phyloP scores from a whole-genome alignment of 1,284 basidiomycete species.

The Stereum hirsutum region DNA sequence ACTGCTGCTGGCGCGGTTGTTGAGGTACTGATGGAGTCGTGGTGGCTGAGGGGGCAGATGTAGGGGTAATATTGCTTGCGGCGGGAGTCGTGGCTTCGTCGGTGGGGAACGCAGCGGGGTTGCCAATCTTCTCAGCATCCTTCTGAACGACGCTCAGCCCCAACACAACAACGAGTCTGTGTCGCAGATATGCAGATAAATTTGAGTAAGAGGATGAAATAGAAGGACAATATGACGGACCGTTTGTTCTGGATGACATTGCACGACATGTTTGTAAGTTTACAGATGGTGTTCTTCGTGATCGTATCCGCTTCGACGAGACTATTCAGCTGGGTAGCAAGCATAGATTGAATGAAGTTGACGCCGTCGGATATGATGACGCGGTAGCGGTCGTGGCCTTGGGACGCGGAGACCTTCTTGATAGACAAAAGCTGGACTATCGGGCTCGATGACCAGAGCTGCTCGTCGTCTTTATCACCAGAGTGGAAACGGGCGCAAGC shows the following conservation, averaged over 20 bases:
- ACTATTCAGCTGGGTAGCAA: conserved; percentile 85
- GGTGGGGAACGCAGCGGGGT: conserved; percentile 36
- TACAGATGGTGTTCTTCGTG: conserved; percentile 65
- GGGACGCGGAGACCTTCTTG: conserved; percentile 56
- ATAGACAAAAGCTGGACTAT: conserved; percentile 77
- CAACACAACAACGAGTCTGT: conserved; percentile 82
- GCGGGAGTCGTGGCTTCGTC: conserved; percentile 11
- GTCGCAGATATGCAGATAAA: not conserved
- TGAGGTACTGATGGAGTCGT: conserved; percentile 14
- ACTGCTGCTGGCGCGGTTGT: conserved; percentile 12
- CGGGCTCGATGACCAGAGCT: conserved; percentile 47
- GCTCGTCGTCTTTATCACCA: conserved; percentile 37
- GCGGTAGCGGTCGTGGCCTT: conserved; percentile 52
- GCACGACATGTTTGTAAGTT: conserved; percentile 72
- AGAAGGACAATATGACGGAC: conserved; percentile 35
- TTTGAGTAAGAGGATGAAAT: conserved; percentile 7
- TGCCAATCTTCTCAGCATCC: conserved; percentile 66
- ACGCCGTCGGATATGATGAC: conserved; percentile 77
- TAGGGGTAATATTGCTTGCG: conserved; percentile 9
- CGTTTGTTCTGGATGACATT: conserved; percentile 81
- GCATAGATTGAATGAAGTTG: conserved; percentile 87
- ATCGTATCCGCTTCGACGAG: conserved; percentile 68
- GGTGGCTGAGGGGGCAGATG: conserved; percentile 12
- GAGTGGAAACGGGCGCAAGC: conserved; percentile 42
- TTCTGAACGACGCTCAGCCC: conserved; percentile 49